Percentiles rank a stretch among this genome's conserved stretches.
Conservation (phyloP, 129 eudicot species). For the Flaveria ramosissima region DNA sequence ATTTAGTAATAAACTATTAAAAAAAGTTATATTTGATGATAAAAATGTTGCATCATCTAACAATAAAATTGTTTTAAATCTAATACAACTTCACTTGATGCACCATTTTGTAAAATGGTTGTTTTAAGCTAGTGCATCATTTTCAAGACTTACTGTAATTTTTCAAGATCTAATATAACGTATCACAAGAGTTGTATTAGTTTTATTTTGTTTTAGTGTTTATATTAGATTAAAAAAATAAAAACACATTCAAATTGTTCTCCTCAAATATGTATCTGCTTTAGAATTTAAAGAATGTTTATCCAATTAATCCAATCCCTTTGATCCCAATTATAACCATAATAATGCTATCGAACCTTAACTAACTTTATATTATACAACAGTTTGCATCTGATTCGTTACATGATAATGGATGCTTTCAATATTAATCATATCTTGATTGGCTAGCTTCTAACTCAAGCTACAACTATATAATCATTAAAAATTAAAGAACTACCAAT, state of each 20-base stretch:
- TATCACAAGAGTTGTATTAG: no score
- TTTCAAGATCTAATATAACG: no score
- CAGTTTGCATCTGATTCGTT: conserved; percentile 39
- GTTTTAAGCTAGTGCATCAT: no score
- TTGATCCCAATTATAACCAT: conserved; percentile 19
- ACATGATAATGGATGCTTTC: conserved; percentile 19
- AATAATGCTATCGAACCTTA: conserved; percentile 30
- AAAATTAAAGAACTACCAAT: neutral
- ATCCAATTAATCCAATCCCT: conserved; percentile 13
- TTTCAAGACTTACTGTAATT: no score
- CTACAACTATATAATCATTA: conserved; percentile 17
- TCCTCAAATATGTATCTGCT: no score
- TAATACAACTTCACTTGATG: no score
- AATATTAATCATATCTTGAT: conserved; percentile 23
- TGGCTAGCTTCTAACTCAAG: conserved; percentile 37
- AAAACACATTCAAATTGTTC: neutral
- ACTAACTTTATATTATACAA: conserved; percentile 28
- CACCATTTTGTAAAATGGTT: no score
- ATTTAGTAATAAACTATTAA: no score
- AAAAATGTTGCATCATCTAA: no score
- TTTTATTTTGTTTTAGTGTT: neutral
- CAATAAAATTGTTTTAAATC: no score
- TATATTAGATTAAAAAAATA: neutral
- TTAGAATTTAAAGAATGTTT: neutral
- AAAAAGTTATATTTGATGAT: no score